Evolutionary conservation across 2,329 filamentous ascomycete species (phyloP), one percentile per base, ranked within the genome.

Genomic region (Eutypa lata): DNA sequence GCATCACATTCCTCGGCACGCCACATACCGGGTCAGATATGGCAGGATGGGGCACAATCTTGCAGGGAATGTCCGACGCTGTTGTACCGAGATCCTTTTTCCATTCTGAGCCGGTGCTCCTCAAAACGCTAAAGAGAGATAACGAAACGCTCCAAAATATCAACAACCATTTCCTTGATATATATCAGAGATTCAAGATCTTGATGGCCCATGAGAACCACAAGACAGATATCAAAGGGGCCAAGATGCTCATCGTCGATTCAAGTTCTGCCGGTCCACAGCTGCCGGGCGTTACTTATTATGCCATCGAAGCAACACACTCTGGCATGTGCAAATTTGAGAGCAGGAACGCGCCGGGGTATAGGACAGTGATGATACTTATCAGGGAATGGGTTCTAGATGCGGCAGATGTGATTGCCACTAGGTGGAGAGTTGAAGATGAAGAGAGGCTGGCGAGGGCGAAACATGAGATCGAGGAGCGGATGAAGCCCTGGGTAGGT

Each of bases 181-280:
- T 91, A 26, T 84, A 89, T 57, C 80, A 83, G 52, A 78, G 84
- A 1, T 91, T 89, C 64, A 80, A 83, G 58, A 84, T 91, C 48
- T 88, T 88, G 62, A 90, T 91, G 79, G 89, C 85, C 37, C 87
- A 91, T 51, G 89, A 92, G 65, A 86, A 85, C 45, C 82, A 86
- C 59, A 87, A 86, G 56, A 89, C 87, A 0, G 83, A 90, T 57
- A 62, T 91, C 35, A 86, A 81, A 59, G 83, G 82, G 2, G 83
- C 83, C 1, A 84, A 72, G 62, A 64, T 78, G 50, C 72, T 89
- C 54, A 80, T 92, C 37, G 89, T 92, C 2, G 87, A 90, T 53
- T 77, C 87, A 50, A 75, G 75, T 46, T 90, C 87, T 1, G 89
- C 89, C 1, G 81, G 84, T 18, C 89, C 88, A 0, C 81, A 83